Conservation (phyloP, 2,329 filamentous ascomycete genomes). For the Penicillium griseofulvum region DNA sequence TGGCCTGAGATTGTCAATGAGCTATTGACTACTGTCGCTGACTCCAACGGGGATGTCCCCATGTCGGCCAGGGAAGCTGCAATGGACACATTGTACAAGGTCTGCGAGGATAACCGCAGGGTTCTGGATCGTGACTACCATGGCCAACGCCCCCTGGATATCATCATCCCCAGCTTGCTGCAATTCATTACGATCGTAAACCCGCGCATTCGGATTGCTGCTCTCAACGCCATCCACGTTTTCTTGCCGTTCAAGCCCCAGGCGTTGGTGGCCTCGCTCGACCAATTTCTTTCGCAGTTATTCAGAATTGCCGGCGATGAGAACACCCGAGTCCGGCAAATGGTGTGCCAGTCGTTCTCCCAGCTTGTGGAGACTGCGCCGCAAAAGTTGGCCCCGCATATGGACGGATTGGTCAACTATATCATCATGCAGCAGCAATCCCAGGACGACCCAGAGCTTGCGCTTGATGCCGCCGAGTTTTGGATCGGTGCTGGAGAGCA, state of each 20-base stretch:
- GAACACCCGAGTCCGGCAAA: slow-evolving; percentile 78
- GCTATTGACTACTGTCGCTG: slow-evolving; percentile 73
- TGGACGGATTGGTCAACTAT: slow-evolving; percentile 85
- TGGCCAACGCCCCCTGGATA: slow-evolving; percentile 80
- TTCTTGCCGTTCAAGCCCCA: slow-evolving; percentile 84
- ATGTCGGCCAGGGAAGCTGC: slow-evolving; percentile 82
- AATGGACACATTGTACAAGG: slow-evolving; percentile 88
- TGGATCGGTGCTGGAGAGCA: slow-evolving; percentile 94
- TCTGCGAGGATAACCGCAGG: slow-evolving; percentile 93
- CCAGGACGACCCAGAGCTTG: slow-evolving; percentile 78
- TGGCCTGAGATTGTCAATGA: slow-evolving; percentile 91
- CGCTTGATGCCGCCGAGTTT: slow-evolving; percentile 93
- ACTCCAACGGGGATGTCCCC: slow-evolving; percentile 65
- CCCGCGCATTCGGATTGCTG: slow-evolving; percentile 73
- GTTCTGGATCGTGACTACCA: slow-evolving; percentile 83
- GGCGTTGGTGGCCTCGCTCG: slow-evolving; percentile 75
- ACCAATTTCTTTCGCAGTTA: slow-evolving; percentile 76
- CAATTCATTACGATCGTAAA: slow-evolving; percentile 76
- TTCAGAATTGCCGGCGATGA: slow-evolving; percentile 77
- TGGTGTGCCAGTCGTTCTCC: slow-evolving; percentile 91
- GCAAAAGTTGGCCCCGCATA: slow-evolving; percentile 85
- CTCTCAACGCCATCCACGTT: slow-evolving; percentile 82
- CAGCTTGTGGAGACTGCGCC: slow-evolving; percentile 87
- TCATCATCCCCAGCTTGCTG: slow-evolving; percentile 86
- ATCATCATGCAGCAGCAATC: slow-evolving; percentile 86